phyloP scores from a whole-genome alignment of 2,329 filamentous ascomycete species.

The Exophiala phaeomuriformis region DNA sequence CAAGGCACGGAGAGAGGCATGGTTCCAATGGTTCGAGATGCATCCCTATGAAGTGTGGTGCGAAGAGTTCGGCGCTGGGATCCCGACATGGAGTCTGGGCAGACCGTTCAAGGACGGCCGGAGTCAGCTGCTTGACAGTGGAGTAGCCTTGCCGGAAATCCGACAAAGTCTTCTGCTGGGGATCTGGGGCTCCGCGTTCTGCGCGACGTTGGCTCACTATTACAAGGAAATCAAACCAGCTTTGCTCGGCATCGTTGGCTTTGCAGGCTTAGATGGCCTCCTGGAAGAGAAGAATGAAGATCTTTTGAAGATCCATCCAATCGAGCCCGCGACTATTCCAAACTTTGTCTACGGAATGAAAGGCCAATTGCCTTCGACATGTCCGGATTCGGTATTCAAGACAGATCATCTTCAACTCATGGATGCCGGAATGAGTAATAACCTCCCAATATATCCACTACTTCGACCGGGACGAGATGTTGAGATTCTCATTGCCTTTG shows the following conservation, averaged over 20 bases:
- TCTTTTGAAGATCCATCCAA: slow-evolving; percentile 84
- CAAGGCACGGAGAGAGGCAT: slow-evolving; percentile 58
- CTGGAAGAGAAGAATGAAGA: slow-evolving; percentile 78
- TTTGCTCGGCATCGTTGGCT: slow-evolving; percentile 65
- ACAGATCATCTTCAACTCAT: slow-evolving; percentile 71
- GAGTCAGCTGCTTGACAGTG: slow-evolving; percentile 55
- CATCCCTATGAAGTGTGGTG: slow-evolving; percentile 94
- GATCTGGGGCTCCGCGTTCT: slow-evolving; percentile 95
- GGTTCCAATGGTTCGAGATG: slow-evolving; percentile 98
- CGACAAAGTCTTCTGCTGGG: slow-evolving; percentile 79
- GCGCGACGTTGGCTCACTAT: slow-evolving; percentile 90
- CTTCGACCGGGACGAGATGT: slow-evolving; percentile 81
- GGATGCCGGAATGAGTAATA: slow-evolving; percentile 99
- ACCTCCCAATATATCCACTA: slow-evolving; percentile 89
- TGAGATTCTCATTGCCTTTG: slow-evolving; percentile 86
- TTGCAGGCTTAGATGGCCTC: slow-evolving; percentile 69
- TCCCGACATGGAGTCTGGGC: slow-evolving; percentile 90
- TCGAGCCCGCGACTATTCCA: slow-evolving; percentile 82
- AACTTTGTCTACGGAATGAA: slow-evolving; percentile 84
- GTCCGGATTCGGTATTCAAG: slow-evolving; percentile 68
- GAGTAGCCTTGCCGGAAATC: slow-evolving; percentile 72
- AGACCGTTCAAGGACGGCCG: slow-evolving; percentile 68
- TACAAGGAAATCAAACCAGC: slow-evolving; percentile 88
- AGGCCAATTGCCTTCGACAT: slow-evolving; percentile 63
- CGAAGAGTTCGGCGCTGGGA: slow-evolving; percentile 83